Conservation (phyloP, 2,329 filamentous ascomycete species). For the Penicillium sp. region DNA sequence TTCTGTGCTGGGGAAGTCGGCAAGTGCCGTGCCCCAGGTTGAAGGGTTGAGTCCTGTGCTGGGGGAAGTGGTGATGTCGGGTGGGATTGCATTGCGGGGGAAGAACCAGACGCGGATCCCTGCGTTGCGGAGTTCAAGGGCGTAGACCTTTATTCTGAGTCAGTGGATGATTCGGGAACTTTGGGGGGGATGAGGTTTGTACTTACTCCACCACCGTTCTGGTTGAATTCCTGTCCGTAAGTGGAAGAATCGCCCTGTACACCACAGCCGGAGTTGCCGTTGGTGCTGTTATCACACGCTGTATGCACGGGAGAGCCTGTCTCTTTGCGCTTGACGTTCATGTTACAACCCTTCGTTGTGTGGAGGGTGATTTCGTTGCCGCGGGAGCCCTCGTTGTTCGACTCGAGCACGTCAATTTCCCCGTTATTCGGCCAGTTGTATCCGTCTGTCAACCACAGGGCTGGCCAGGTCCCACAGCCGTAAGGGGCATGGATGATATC, state of each 20-base stretch:
- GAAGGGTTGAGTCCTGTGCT: constrained; percentile 57
- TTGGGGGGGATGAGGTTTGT: neutral
- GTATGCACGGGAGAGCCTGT: constrained; percentile 46
- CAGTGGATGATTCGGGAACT: neutral
- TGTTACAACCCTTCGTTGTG: constrained; percentile 57
- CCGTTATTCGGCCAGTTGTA: constrained; percentile 64
- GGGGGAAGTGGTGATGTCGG: constrained; percentile 52
- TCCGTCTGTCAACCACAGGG: constrained; percentile 66
- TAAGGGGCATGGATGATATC: constrained; percentile 65
- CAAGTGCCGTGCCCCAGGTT: constrained; percentile 62
- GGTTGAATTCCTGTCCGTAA: constrained; percentile 58
- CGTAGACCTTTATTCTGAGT: constrained; percentile 48
- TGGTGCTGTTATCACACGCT: constrained; percentile 55
- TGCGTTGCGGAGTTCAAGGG: constrained; percentile 61
- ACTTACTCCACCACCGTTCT: constrained; percentile 54
- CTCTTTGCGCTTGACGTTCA: constrained; percentile 56
- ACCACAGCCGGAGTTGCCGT: constrained; percentile 60
- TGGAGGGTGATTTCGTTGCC: constrained; percentile 65
- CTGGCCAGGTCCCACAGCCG: constrained; percentile 66
- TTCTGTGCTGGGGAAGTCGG: constrained; percentile 65
- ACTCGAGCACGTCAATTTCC: constrained; percentile 66
- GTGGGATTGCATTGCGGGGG: constrained; percentile 49
- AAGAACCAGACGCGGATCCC: constrained; percentile 68
- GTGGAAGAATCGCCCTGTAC: constrained; percentile 49
- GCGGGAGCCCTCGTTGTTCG: constrained; percentile 55